Conservation (phyloP, 2,329 filamentous ascomycete species). For the Paecilomyces variotii region DNA sequence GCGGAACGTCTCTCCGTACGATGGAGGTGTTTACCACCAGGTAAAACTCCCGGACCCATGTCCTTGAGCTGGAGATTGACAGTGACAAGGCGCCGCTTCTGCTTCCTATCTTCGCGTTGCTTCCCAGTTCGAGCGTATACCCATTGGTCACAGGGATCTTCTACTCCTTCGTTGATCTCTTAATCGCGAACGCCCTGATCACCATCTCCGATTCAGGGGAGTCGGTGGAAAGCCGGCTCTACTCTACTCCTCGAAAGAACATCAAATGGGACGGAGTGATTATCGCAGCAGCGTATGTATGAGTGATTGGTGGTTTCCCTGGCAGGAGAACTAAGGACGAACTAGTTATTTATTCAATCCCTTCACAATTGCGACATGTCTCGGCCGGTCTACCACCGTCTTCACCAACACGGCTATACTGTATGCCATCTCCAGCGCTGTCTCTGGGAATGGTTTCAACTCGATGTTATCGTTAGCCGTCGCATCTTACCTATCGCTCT, state of each 20-base stretch:
- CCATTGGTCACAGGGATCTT: conserved; percentile 71
- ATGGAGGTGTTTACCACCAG: conserved; percentile 76
- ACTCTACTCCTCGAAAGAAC: conserved; percentile 67
- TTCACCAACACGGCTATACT: conserved; percentile 87
- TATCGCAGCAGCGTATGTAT: conserved; percentile 66
- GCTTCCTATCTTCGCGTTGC: conserved; percentile 80
- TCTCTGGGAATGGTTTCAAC: conserved; percentile 62
- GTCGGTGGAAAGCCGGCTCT: conserved; percentile 63
- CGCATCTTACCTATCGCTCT: conserved; percentile 85
- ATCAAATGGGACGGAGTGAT: conserved; percentile 66
- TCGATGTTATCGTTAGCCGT: conserved; percentile 79
- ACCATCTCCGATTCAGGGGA: conserved; percentile 76
- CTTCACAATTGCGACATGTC: conserved; percentile 82
- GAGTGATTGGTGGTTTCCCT: neutral
- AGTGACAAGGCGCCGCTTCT: conserved; percentile 67
- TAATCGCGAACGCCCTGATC: conserved; percentile 71
- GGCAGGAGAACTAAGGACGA: neutral
- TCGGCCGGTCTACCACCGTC: conserved; percentile 79
- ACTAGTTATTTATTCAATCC: conserved; percentile 85
- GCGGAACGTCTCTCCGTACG: conserved; percentile 93
- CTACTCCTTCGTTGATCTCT: conserved; percentile 71
- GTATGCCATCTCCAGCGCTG: conserved; percentile 72
- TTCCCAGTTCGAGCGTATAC: conserved; percentile 60
- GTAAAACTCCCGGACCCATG: conserved; percentile 24
- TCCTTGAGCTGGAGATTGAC: conserved; percentile 1